Evolutionary conservation across 1,139 yeast genomes (phyloP), one percentile per base, ranked within the genome.

Genomic region (Sugiyamaella pinicola): DNA sequence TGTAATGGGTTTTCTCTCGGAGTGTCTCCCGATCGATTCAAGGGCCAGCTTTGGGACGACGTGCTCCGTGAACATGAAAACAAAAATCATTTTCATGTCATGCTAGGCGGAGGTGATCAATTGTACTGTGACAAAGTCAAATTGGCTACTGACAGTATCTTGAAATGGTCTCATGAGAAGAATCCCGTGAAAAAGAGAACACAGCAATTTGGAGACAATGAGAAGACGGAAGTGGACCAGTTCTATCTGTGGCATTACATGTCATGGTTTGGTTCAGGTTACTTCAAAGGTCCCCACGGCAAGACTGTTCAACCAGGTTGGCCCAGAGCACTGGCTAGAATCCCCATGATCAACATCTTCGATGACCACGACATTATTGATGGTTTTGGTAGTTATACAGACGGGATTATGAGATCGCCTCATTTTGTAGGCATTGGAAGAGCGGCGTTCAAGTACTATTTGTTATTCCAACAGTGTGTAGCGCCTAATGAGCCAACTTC

Each of bases 21-120:
- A 2, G 85, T 87, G 1, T 87, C 84, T 55, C 83, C 96, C 1
- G 65, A 73, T 1, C 72, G 73, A 13, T 91, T 83, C 70, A 80
- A 82, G 38, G 87, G 91, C 12, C 84, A 89, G 3, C 72, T 91
- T 60, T 93, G 98, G 98, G 77, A 74, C 49, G 96, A 93, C 66
- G 95, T 91, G 2, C 65, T 91, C 63, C 74, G 79, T 26, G 82
- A 82, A 59, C 96, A 90, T 66, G 64, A 72, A 4, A 59, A 65
- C 7, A 12, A 18, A n/a, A 91, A 85, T 47, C 61, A 56, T 31
- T 89, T 87, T 71, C 97, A 93, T 67, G 97, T 89, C 4, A 90
- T 91, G 96, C 75, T 91, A 40, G 98, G 98, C 18, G 98, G 98
- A 47, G 99, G 99, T 31, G 99, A 93, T 69, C 99, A 93, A 71